phyloP scores from a whole-genome alignment of 2,329 filamentous ascomycete species.

The Cladophialophora immunda region DNA sequence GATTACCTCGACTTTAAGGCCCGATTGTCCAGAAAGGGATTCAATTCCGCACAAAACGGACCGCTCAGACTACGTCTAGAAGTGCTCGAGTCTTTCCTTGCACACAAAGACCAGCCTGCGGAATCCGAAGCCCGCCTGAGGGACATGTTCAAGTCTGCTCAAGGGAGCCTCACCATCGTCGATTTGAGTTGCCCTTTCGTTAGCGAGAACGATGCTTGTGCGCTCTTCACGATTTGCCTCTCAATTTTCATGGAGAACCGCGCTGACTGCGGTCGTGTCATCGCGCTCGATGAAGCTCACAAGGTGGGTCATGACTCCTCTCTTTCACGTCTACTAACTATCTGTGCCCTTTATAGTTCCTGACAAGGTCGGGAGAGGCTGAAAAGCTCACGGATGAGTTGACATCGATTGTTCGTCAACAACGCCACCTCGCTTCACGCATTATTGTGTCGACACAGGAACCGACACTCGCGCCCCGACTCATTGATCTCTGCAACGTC shows the following conservation, averaged over 20 bases:
- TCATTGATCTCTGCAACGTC: constrained; percentile 76
- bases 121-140: constrained; percentile 22
- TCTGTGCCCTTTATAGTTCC: constrained; percentile 57
- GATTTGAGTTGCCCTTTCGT: constrained; percentile 79
- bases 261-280: constrained; percentile 61
- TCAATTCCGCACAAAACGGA: constrained; percentile 60
- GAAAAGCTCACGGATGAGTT: constrained; percentile 68
- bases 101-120: constrained; percentile 38
- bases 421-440: constrained; percentile 73
- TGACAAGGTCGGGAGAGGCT: constrained; percentile 66
- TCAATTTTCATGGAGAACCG: constrained; percentile 69
- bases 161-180: constrained; percentile 69
- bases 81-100: constrained; percentile 71
- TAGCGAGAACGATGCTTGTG: constrained; percentile 71
- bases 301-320: constrained; percentile 58
- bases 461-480: constrained; percentile 72
- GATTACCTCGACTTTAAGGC: constrained; percentile 57
- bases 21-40: constrained; percentile 47
- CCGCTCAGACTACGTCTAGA: constrained; percentile 69
- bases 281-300: constrained; percentile 80
- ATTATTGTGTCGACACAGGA: constrained; percentile 81
- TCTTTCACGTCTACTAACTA: background rate
- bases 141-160: constrained; percentile 44
- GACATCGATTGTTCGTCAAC: constrained; percentile 70
- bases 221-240: constrained; percentile 76